Base-by-base conservation (phyloP, 73 alveolate genomes). In the Paraurostyla sp. region DNA sequence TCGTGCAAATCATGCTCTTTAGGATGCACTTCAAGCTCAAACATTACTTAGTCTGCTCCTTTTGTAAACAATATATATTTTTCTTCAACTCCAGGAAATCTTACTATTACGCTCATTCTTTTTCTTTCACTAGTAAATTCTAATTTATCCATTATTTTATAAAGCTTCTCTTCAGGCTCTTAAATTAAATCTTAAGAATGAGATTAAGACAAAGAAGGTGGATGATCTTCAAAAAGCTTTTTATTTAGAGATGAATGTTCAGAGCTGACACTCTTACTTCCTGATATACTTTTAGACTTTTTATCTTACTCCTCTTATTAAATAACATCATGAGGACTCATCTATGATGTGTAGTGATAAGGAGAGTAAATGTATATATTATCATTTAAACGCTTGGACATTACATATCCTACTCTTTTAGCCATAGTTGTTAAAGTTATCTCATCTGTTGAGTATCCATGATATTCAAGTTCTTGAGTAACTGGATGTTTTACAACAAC, bases 61-160 rank as follows among this genome's bases (percentile, higher is more conserved):
- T 75, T 75, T 1, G 87, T 69, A 32, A 69, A 75, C 22, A 75
- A 3, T 6, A 75, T 46, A 32, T 46, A 48, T 7, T 1, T 20
- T 3, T 75, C 62, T n/a, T 75, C 43, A 63, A 56, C 9, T 22
- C 16, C 27, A 32, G 43, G 65, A 3, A 58, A 65, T 38, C 81
- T 49, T 33, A 97, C 87, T 40, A 97, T 90, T 0, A 97, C 96
- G 52, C 97, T 91, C 98, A 94, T 97, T 92, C 99, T 95, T 69
- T 97, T 97, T 57, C 99, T 91, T 62, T 95, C 99, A 50, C 97
- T 89, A 50, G 97, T 94, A 90, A 97, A 97, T 42, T 94, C 97
- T 40, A 97, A 86, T 9, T 90, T 87, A 71, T 89, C 91, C 59
- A 97, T 49, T 0, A 94, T 87, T 80, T 95, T 85, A 69, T 93